A percentile compares a stretch with the other conserved stretches of the same genome.
These are phyloP conservation scores for Aureobasidium lini DNA, from an alignment of 2,329 filamentous ascomycete genomes.

Conservation along the genomic window DNA sequence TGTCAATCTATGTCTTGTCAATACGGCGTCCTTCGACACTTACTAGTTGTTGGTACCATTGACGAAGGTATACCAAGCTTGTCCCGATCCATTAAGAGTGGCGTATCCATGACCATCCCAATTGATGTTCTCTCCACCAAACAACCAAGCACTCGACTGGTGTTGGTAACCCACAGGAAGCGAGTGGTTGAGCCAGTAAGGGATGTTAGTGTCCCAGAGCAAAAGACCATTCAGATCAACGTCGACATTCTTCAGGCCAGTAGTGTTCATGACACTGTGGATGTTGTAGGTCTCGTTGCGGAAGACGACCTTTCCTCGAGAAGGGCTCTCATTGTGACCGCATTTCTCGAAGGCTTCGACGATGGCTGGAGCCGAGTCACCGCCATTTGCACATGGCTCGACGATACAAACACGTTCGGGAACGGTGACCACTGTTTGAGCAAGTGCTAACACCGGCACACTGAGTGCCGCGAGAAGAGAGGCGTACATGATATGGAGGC, in stretches of 20 bases:
- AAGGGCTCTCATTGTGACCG: constrained; percentile 31
- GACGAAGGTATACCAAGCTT: constrained; percentile 50
- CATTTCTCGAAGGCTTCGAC: constrained; percentile 43
- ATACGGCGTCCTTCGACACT: neutral
- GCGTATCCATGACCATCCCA: constrained; percentile 46
- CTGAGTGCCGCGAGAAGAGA: constrained; percentile 2
- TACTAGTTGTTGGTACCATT: constrained; percentile 37
- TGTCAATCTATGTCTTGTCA: neutral
- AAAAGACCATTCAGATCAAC: constrained; percentile 43
- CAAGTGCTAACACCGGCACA: neutral
- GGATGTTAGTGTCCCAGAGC: constrained; percentile 36
- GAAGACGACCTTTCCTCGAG: constrained; percentile 44
- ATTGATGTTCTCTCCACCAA: constrained; percentile 47
- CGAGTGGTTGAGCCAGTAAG: constrained; percentile 47
- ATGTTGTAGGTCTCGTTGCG: constrained; percentile 43
- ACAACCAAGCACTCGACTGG: constrained; percentile 47
- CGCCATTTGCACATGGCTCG: constrained; percentile 9
- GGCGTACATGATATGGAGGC: neutral
- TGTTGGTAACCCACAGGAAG: constrained; percentile 49
- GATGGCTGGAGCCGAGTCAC: constrained; percentile 39
- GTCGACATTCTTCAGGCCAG: constrained; percentile 39
- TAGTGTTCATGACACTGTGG: constrained; percentile 44
- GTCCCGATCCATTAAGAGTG: constrained; percentile 52
- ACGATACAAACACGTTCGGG: constrained; percentile 14
- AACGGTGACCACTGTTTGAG: neutral